Percentiles rank a stretch among this genome's conserved stretches.
phyloP scores from a whole-genome alignment of 257 asterid species.

The Solanum virginianum region DNA sequence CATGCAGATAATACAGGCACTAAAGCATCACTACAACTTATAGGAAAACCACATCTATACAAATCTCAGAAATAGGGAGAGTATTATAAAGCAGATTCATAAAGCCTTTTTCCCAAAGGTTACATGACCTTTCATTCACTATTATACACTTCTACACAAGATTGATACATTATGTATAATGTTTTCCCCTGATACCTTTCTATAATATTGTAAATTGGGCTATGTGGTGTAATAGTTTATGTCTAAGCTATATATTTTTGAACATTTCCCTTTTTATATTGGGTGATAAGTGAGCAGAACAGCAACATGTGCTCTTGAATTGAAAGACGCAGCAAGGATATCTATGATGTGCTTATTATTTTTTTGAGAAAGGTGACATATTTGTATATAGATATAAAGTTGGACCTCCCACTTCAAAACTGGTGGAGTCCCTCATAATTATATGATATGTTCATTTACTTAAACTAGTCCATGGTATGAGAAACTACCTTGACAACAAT shows the following conservation, averaged over 20 bases:
- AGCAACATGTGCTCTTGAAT: background rate
- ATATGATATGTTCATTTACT: background rate
- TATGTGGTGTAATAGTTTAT: too few relatives aligned
- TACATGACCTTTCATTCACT: background rate
- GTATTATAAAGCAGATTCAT: background rate
- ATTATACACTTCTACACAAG: background rate
- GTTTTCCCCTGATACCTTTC: too few relatives aligned
- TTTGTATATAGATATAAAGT: background rate
- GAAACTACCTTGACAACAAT: slow-evolving; percentile 71
- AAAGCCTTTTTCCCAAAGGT: background rate
- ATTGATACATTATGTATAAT: too few relatives aligned
- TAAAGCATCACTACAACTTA: background rate
- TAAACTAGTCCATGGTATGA: background rate
- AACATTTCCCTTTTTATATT: background rate
- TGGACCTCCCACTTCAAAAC: background rate
- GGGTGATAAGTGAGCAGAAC: background rate
- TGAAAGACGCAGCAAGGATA: background rate
- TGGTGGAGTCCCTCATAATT: background rate
- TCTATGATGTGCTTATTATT: background rate
- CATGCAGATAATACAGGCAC: background rate
- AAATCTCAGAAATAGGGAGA: background rate
- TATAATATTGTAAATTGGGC: too few relatives aligned
- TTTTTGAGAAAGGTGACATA: background rate
- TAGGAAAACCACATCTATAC: background rate
- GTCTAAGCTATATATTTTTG: too few relatives aligned